Conservation (phyloP, 805 yeast species). For the Tetrapisispora pingtungensis region DNA sequence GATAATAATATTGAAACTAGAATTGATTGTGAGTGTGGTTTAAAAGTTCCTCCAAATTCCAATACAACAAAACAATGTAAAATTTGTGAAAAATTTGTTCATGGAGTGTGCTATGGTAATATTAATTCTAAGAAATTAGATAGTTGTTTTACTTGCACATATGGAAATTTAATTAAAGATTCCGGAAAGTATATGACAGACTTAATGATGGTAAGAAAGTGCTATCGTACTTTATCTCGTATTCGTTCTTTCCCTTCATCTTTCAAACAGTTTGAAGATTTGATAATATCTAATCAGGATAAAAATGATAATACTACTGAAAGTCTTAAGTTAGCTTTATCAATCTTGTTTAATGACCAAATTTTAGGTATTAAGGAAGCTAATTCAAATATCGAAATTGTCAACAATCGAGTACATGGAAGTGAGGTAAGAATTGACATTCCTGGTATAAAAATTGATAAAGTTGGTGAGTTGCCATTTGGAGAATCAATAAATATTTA, state of each 20-base stretch:
- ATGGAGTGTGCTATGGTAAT: slow-evolving; percentile 31
- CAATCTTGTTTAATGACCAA: slow-evolving; percentile 12
- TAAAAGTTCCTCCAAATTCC: slow-evolving; percentile 10
- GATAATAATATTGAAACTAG: not conserved
- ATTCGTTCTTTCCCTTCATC: slow-evolving; percentile 15
- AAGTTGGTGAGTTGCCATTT: slow-evolving; percentile 7
- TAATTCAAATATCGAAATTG: not conserved
- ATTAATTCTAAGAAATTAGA: slow-evolving; percentile 8
- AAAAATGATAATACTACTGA: slow-evolving; percentile 9
- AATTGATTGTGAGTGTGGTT: slow-evolving; percentile 26
- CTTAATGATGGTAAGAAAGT: slow-evolving; percentile 31
- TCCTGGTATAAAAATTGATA: slow-evolving; percentile 11
- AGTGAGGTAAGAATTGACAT: slow-evolving; percentile 16
- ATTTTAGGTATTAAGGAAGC: slow-evolving; percentile 5
- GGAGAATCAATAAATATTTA: slow-evolving; percentile 9
- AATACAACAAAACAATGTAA: slow-evolving; percentile 20
- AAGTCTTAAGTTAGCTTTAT: slow-evolving; percentile 10
- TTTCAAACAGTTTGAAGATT: slow-evolving; percentile 9
- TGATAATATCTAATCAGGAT: slow-evolving; percentile 7
- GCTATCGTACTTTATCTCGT: slow-evolving; percentile 23
- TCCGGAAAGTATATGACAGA: slow-evolving; percentile 17
- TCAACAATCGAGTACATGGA: not conserved
- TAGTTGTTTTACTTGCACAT: slow-evolving; percentile 24
- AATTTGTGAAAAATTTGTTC: slow-evolving; percentile 26
- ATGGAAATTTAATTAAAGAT: slow-evolving; percentile 11